Percentiles rank a stretch among this genome's conserved stretches.
Evolutionary conservation across 2,329 filamentous ascomycete genomes (phyloP).

Genomic region (Neophaeococcomyces mojaviensis): DNA sequence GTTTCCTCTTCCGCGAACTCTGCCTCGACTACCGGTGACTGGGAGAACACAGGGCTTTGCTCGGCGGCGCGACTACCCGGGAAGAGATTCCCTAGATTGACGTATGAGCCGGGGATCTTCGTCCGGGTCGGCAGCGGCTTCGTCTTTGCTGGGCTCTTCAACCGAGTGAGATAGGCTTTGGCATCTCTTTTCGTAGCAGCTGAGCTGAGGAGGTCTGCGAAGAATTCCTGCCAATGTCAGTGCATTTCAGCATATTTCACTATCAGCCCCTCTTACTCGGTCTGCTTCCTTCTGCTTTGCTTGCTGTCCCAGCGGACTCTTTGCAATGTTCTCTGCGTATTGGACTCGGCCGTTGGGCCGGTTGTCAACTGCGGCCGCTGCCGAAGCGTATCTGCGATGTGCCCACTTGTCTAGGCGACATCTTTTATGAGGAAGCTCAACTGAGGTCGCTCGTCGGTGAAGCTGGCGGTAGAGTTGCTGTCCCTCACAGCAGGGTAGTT

Average conservation of each 20-base stretch:
- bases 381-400: constrained; percentile 10
- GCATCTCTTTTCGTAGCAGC: constrained; percentile 90
- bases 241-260: constrained; percentile 1
- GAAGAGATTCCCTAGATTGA: constrained; percentile 51
- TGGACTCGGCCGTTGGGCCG: neutral
- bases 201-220: constrained; percentile 77
- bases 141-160: constrained; percentile 44
- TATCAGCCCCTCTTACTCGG: constrained; percentile 26
- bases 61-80: constrained; percentile 50
- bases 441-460: neutral
- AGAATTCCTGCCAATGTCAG: constrained; percentile 57
- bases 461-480: constrained; percentile 1
- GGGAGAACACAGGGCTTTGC: constrained; percentile 53
- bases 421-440: neutral
- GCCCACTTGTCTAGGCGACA: too few species aligned
- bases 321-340: neutral
- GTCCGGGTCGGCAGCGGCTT: constrained; percentile 2
- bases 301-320: constrained; percentile 27
- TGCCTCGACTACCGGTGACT: constrained; percentile 34
- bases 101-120: constrained; percentile 23
- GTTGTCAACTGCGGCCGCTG: constrained; percentile 17
- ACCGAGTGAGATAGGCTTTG: constrained; percentile 82
- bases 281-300: constrained; percentile 39
- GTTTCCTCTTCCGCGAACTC: constrained; percentile 36
- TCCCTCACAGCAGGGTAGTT: constrained; percentile 1